phyloP scores from a whole-genome alignment of 768 basidiomycete species.

The Mycena maculata region DNA sequence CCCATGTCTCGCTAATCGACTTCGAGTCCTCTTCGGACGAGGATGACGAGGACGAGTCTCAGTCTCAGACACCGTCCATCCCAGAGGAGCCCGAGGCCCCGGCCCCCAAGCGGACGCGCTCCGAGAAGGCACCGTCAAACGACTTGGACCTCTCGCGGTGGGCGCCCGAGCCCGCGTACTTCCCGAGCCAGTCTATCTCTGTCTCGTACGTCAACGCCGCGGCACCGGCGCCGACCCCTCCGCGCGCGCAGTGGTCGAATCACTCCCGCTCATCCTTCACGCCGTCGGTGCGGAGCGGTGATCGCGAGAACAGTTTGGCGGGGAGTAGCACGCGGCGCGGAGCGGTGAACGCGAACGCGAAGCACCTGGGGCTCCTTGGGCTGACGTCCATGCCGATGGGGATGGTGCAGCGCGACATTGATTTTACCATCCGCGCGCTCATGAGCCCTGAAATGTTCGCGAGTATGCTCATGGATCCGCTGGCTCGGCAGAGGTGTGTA shows the following conservation, averaged over 20 bases:
- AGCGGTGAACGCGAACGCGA: neutral
- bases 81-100: slow-evolving; percentile 12
- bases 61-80: neutral
- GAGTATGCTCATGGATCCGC: slow-evolving; percentile 25
- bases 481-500: slow-evolving; percentile 27
- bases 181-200: slow-evolving; percentile 16
- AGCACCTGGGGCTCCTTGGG: slow-evolving; percentile 15
- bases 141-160: slow-evolving; percentile 24
- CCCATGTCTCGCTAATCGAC: slow-evolving; percentile 29
- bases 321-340: neutral
- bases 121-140: neutral
- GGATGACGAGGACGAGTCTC: slow-evolving; percentile 13
- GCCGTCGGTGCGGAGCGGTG: slow-evolving; percentile 17
- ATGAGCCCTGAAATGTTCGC: slow-evolving; percentile 31
- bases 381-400: slow-evolving; percentile 20
- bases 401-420: slow-evolving; percentile 28
- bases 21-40: slow-evolving; percentile 29
- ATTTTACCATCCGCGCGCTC: slow-evolving; percentile 28
- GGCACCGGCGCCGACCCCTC: neutral
- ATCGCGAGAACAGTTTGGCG: slow-evolving; percentile 8
- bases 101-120: neutral
- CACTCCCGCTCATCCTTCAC: slow-evolving; percentile 17
- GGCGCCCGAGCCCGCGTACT: slow-evolving; percentile 28
- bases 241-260: slow-evolving; percentile 6
- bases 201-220: neutral